Evolutionary conservation across 495 filamentous ascomycete species (phyloP).

Genomic region (Trichoderma reesei): DNA sequence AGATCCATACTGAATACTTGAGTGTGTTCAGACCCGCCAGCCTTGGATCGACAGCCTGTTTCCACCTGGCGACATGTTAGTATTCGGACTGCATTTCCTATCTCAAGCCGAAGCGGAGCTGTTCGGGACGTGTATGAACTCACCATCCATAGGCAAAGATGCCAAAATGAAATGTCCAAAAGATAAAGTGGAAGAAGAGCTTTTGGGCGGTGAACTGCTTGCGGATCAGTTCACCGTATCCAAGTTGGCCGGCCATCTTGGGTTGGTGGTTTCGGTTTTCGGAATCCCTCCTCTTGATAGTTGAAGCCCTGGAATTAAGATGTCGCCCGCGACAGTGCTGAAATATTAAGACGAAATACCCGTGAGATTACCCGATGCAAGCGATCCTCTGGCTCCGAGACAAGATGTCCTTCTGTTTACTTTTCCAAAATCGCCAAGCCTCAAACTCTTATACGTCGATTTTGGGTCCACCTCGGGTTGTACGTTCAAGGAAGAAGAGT

Average conservation of each 20-base stretch:
- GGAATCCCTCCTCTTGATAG: slow-evolving; percentile 16
- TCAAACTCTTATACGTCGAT: slow-evolving; percentile 6
- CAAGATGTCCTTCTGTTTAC: slow-evolving; percentile 10
- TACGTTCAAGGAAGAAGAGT: background rate
- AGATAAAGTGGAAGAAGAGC: slow-evolving; percentile 72
- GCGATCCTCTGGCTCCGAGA: background rate
- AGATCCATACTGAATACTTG: slow-evolving; percentile 86
- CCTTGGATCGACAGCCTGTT: slow-evolving; percentile 55
- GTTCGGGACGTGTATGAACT: slow-evolving; percentile 18
- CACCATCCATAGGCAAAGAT: slow-evolving; percentile 89
- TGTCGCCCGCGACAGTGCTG: slow-evolving; percentile 44
- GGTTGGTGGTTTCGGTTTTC: slow-evolving; percentile 12
- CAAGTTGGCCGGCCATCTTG: slow-evolving; percentile 30
- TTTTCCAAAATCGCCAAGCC: slow-evolving; percentile 17
- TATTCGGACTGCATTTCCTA: background rate
- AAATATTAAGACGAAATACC: slow-evolving; percentile 5
- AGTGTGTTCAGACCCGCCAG: slow-evolving; percentile 74
- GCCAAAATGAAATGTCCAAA: slow-evolving; percentile 73
- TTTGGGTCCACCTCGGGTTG: slow-evolving; percentile 12
- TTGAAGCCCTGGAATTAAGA: slow-evolving; percentile 19
- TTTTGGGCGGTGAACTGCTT: slow-evolving; percentile 57
- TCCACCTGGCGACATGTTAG: slow-evolving; percentile 49
- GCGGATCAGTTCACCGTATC: slow-evolving; percentile 29
- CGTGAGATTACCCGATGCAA: background rate
- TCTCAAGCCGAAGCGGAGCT: background rate